Percentiles rank a stretch among this genome's conserved stretches.
Evolutionary conservation across 192 early-diverging fungal genomes (phyloP).

Genomic region (Backusella morwellensis): DNA sequence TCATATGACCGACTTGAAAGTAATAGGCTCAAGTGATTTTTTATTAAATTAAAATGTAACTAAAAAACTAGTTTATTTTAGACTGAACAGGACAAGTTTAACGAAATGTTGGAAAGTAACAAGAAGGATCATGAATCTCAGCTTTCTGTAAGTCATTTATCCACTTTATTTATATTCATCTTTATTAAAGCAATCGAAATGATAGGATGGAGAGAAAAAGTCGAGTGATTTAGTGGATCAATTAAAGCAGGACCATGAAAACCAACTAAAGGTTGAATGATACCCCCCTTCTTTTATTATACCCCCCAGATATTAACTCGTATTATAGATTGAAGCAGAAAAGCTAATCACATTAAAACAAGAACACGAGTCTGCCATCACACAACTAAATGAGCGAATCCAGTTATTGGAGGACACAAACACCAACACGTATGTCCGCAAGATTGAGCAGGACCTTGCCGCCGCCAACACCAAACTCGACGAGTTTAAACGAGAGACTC

Average conservation of each 20-base stretch:
- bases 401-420: neutral
- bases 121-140: neutral
- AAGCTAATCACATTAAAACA: neutral
- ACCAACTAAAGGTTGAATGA: neutral
- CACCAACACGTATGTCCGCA: neutral
- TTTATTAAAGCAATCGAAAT: neutral
- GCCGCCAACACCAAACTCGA: neutral
- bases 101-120: neutral
- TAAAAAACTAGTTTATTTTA: neutral
- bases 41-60: neutral
- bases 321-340: conserved; percentile 1
- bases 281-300: neutral
- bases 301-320: neutral
- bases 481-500: neutral
- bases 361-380: neutral
- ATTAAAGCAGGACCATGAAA: neutral
- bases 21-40: neutral
- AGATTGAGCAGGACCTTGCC: neutral
- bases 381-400: neutral
- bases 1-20: neutral
- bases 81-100: neutral
- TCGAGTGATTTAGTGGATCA: neutral
- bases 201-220: neutral
- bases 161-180: no score
- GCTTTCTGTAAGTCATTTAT: neutral